Evolutionary conservation across 78 protist genomes (phyloP).

Genomic region (Dictyostelium discoideum): dicty_2.7 NC_007089.4:3049001-3049500

Average conservation of each 20-base stretch:
- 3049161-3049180: background rate
- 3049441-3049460: too few species aligned
- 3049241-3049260: background rate
- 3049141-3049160: conserved; percentile 43
- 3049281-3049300: conserved; percentile 63
- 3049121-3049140: conserved; percentile 34
- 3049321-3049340: background rate
- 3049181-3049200: background rate
- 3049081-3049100: conserved; percentile 23
- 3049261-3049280: background rate
- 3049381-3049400: conserved; percentile 22
- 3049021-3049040: background rate
- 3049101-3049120: conserved; percentile 32
- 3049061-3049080: conserved; percentile 3
- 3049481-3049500: too few species aligned
- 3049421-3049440: background rate
- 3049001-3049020: conserved; percentile 26
- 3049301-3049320: conserved; percentile 31
- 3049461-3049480: background rate
- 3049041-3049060: conserved; percentile 8
- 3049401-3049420: background rate
- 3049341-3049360: conserved; percentile 47
- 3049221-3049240: too few species aligned
- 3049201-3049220: too few species aligned
- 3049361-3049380: conserved; percentile 7